Evolutionary conservation across 768 basidiomycete species (phyloP), one percentile per base, ranked within the genome.

Genomic region (Suillus cothurnatus): DNA sequence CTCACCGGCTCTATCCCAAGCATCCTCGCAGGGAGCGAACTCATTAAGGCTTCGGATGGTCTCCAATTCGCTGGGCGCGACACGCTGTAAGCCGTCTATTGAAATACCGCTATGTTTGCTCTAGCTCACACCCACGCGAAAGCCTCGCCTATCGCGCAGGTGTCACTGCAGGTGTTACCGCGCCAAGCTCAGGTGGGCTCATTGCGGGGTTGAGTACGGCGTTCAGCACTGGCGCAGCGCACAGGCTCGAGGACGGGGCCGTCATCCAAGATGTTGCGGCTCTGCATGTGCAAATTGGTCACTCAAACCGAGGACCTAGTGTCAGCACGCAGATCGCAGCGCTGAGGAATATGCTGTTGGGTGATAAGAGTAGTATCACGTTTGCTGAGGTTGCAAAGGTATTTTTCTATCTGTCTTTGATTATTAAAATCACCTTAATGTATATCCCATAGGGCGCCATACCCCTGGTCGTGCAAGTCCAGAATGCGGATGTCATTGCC

Each of bases 401-500:
- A 66, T 64, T 19, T 4, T 38, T 45, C n/a, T 7, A 59, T 61
- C 26, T 19, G 19, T 43, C 34, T 64, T 34, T 3, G n/a, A n/a
- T n/a, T 32, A 14, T 26, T 28, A 17, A 39, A 2, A 28, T 59
- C 11, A 31, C 64, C 34, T 31, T 59, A 12, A 41, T 39, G 28
- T 12, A 38, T 52, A 59, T 67, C 38, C 62, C 14, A 47, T 67
- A 91, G 88, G 92, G 93, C 6, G 71, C 81, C 41, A 81, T 95
- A 26, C 89, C 92, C 4, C 79, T 97, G 6, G 90, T 97, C 14
- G 79, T 94, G 9, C 86, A 89, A 62, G 88, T 86, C 2, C 80
- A 90, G 68, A 93, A 82, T 69, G 94, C 92, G 5, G 95, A 96
- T 74, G 80, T 91, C 61, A 95, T 96, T 67, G 92, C 91, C 1